Conservation (phyloP, 2,329 filamentous ascomycete species). For the Fusarium nematophilum region DNA sequence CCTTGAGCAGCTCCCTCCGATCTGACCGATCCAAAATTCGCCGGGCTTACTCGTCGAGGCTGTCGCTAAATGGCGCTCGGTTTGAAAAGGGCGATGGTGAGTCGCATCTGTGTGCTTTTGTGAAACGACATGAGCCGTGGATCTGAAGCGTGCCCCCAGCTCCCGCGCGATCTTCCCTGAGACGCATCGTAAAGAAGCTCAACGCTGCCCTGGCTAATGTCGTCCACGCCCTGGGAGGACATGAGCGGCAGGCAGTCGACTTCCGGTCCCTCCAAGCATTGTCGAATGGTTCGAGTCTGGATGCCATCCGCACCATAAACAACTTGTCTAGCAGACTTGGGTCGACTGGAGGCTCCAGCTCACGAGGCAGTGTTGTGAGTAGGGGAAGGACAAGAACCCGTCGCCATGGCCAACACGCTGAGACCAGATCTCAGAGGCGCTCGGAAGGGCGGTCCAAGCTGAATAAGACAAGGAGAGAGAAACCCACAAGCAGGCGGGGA, state of each 20-base stretch:
- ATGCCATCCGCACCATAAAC: slow-evolving; percentile 62
- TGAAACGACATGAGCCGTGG: slow-evolving; percentile 14
- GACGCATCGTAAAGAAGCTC: slow-evolving; percentile 56
- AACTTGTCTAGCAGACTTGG: slow-evolving; percentile 54
- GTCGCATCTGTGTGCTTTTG: slow-evolving; percentile 35
- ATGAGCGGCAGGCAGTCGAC: slow-evolving; percentile 51
- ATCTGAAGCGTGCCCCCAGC: slow-evolving; percentile 45
- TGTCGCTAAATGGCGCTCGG: slow-evolving; percentile 54
- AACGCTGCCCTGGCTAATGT: slow-evolving; percentile 55
- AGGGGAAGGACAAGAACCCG: slow-evolving; percentile 31
- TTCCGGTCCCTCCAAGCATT: slow-evolving; percentile 60
- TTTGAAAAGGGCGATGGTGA: slow-evolving; percentile 63
- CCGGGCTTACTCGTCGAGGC: slow-evolving; percentile 54
- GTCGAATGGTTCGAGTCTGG: slow-evolving; percentile 59
- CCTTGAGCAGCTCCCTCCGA: slow-evolving; percentile 51
- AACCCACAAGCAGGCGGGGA: slow-evolving; percentile 12
- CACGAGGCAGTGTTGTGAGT: slow-evolving; percentile 30
- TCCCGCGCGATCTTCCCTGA: slow-evolving; percentile 53
- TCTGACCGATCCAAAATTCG: slow-evolving; percentile 56
- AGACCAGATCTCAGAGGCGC: slow-evolving; percentile 15
- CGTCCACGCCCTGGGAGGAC: slow-evolving; percentile 48
- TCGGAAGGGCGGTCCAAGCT: slow-evolving; percentile 14
- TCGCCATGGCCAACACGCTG: slow-evolving; percentile 18
- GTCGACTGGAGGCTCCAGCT: slow-evolving; percentile 27
- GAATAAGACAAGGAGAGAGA: slow-evolving; percentile 24